Conservation (phyloP, 345 rosid genomes). For the Physaria fendleri region DNA sequence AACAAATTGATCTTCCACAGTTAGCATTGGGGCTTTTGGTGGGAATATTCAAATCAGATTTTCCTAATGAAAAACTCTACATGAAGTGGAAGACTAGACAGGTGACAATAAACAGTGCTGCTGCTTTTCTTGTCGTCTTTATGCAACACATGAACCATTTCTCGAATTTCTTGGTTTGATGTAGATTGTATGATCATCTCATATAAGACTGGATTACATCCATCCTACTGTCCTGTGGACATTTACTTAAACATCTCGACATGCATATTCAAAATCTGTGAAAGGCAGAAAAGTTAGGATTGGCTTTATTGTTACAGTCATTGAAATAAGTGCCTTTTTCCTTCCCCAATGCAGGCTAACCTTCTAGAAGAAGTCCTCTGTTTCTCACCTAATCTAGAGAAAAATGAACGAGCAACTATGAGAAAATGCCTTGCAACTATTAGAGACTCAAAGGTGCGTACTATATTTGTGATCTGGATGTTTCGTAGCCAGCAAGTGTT, state of each 20-base stretch:
- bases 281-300: not conserved
- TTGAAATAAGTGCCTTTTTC: not conserved
- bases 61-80: slow-evolving; percentile 69
- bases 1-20: slow-evolving; percentile 73
- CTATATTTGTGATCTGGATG: slow-evolving; percentile 13
- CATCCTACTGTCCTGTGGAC: not conserved
- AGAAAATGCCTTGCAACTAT: slow-evolving; percentile 63
- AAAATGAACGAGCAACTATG: slow-evolving; percentile 42
- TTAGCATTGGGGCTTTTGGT: slow-evolving; percentile 70
- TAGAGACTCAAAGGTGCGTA: slow-evolving; percentile 63
- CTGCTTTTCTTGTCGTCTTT: slow-evolving; percentile 2
- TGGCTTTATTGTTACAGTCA: not conserved
- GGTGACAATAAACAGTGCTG: slow-evolving; percentile 35
- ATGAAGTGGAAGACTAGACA: slow-evolving; percentile 86
- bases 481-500: slow-evolving; percentile 10
- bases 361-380: slow-evolving; percentile 72
- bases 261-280: slow-evolving; percentile 3
- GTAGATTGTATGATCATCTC: not conserved
- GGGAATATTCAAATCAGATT: slow-evolving; percentile 79
- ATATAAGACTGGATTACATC: slow-evolving; percentile 2
- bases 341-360: slow-evolving; percentile 49
- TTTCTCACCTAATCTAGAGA: slow-evolving; percentile 38
- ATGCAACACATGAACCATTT: slow-evolving; percentile 1
- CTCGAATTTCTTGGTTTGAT: not conserved
- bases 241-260: not conserved